phyloP scores from a whole-genome alignment of 2,329 filamentous ascomycete genomes.

The Neophaeococcomyces mojaviensis region DNA sequence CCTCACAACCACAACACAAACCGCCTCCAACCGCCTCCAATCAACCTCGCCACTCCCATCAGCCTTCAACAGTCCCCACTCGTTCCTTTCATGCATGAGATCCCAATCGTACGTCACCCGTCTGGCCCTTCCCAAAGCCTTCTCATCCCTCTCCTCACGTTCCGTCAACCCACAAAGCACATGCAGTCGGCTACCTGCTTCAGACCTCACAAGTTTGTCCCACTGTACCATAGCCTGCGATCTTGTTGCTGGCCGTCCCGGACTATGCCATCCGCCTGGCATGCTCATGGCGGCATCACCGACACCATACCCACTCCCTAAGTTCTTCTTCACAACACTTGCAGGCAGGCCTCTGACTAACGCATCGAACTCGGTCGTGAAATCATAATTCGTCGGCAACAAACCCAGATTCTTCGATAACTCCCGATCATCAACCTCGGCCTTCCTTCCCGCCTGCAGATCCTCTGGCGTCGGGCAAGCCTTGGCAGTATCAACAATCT shows the following conservation, averaged over 20 bases:
- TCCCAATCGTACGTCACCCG: slow-evolving; percentile 21
- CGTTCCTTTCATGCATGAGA: slow-evolving; percentile 13
- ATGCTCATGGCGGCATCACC: background rate
- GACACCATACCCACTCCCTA: background rate
- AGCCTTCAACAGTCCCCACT: slow-evolving; percentile 20
- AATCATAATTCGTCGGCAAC: slow-evolving; percentile 10
- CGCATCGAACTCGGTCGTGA: slow-evolving; percentile 3
- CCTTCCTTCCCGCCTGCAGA: slow-evolving; percentile 11
- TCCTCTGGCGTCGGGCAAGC: slow-evolving; percentile 14
- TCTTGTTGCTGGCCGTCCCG: slow-evolving; percentile 12
- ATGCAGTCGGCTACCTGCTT: slow-evolving; percentile 18
- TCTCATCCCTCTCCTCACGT: slow-evolving; percentile 15
- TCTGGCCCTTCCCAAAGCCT: slow-evolving; percentile 15
- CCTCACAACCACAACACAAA: slow-evolving; percentile 16
- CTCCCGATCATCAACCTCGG: slow-evolving; percentile 16
- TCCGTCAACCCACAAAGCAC: slow-evolving; percentile 20
- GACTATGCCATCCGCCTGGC: slow-evolving; percentile 1
- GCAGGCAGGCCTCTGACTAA: slow-evolving; percentile 2
- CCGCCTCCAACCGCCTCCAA: slow-evolving; percentile 20
- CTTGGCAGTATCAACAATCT: slow-evolving; percentile 22
- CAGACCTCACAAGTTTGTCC: slow-evolving; percentile 12
- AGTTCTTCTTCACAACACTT: slow-evolving; percentile 2
- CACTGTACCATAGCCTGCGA: slow-evolving; percentile 7
- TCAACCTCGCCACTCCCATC: slow-evolving; percentile 20
- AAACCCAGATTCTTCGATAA: slow-evolving; percentile 17